Conservation (phyloP, 2,329 filamentous ascomycete genomes). For the Paradendryphiella salina region DNA sequence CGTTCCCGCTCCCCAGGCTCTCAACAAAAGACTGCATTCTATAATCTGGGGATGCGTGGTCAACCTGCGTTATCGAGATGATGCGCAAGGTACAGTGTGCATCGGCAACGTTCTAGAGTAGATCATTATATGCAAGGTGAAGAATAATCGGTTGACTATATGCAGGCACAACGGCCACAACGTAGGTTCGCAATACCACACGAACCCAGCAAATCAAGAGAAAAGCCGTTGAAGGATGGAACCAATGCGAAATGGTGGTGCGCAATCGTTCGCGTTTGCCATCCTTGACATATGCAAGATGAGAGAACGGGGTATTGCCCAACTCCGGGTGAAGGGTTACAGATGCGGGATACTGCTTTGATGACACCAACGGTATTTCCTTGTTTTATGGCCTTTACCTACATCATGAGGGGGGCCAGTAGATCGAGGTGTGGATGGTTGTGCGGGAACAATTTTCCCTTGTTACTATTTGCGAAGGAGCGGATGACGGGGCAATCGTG, state of each 20-base stretch:
- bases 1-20: too few relatives aligned
- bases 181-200: not conserved
- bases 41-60: too few relatives aligned
- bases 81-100: too few relatives aligned
- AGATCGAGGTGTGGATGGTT: not conserved
- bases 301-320: not conserved
- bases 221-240: not conserved
- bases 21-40: too few relatives aligned
- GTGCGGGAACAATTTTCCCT: not conserved
- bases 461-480: not conserved
- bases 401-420: not conserved
- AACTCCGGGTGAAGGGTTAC: slow-evolving; percentile 1
- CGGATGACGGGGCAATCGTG: not conserved
- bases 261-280: not conserved
- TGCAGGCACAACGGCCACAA: not conserved
- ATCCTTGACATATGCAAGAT: not conserved
- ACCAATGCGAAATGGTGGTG: not conserved
- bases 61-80: too few relatives aligned
- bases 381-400: not conserved
- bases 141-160: not conserved
- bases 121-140: not conserved
- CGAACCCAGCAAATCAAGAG: not conserved
- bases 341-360: slow-evolving; percentile 1
- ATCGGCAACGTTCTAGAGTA: too few relatives aligned
- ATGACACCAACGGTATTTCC: not conserved